A percentile compares a stretch with the other conserved stretches of the same genome.
Evolutionary conservation across 1,284 basidiomycete species (phyloP).

Genomic region (Pulveroboletus sp.): DNA sequence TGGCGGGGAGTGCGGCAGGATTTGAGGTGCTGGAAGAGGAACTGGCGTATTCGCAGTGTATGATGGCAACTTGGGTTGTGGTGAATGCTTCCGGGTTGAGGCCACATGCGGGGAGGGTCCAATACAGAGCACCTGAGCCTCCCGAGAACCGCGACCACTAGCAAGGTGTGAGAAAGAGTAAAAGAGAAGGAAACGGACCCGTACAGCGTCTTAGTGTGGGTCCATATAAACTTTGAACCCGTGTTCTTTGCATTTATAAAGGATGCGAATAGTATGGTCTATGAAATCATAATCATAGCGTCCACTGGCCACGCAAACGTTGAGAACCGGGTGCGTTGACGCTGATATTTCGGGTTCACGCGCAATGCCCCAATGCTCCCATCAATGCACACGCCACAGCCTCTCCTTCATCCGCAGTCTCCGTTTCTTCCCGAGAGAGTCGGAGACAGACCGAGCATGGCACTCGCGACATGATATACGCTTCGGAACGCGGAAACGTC

Average conservation of each 20-base stretch:
- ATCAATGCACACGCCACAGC: slow-evolving; percentile 17
- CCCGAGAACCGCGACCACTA: slow-evolving; percentile 98
- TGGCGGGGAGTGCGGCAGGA: too few relatives aligned
- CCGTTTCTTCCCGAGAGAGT: not conserved
- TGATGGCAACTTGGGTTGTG: slow-evolving; percentile 80
- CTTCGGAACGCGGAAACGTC: slow-evolving; percentile 12
- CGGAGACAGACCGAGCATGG: slow-evolving; percentile 23
- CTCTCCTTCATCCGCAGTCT: not conserved
- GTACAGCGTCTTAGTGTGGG: slow-evolving; percentile 93
- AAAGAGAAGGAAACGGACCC: slow-evolving; percentile 33
- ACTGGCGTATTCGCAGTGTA: slow-evolving; percentile 87
- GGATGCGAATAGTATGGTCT: too few relatives aligned
- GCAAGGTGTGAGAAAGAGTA: not conserved
- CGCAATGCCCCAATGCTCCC: slow-evolving; percentile 20
- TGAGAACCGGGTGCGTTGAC: too few relatives aligned
- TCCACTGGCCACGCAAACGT: too few relatives aligned
- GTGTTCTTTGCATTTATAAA: too few relatives aligned
- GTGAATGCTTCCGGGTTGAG: too few relatives aligned
- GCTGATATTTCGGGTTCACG: slow-evolving; percentile 11
- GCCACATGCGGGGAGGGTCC: too few relatives aligned
- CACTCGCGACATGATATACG: slow-evolving; percentile 19
- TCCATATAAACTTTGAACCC: slow-evolving; percentile 96
- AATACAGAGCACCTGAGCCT: too few relatives aligned
- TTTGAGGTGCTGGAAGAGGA: slow-evolving; percentile 48
- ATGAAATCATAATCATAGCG: too few relatives aligned